A percentile compares a stretch with the other conserved stretches of the same genome.
phyloP scores from a whole-genome alignment of 495 filamentous ascomycete species.

The Echria macrotheca region DNA sequence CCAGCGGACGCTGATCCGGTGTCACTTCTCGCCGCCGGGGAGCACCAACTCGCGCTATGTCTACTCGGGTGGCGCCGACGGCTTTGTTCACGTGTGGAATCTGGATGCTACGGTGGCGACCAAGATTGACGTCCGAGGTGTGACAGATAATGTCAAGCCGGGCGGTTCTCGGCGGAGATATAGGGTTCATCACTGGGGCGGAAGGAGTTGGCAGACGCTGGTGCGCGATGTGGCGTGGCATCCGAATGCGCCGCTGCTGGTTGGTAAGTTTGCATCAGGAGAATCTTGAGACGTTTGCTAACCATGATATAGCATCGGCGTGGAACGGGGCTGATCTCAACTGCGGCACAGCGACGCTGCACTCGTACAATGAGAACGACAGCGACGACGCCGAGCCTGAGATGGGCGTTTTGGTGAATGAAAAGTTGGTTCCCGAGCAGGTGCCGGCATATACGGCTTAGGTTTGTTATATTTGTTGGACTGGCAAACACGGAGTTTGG shows the following conservation, averaged over 20 bases:
- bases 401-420: constrained; percentile 51
- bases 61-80: constrained; percentile 84
- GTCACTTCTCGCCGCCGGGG: constrained; percentile 87
- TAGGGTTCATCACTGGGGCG: constrained; percentile 27
- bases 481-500: no score
- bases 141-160: constrained; percentile 41
- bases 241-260: constrained; percentile 80
- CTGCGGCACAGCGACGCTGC: constrained; percentile 67
- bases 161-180: constrained; percentile 7
- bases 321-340: constrained; percentile 71
- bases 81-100: constrained; percentile 87
- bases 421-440: constrained; percentile 43
- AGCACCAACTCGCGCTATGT: constrained; percentile 91
- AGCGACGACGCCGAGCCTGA: constrained; percentile 61
- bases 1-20: constrained; percentile 83
- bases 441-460: no score
- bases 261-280: constrained; percentile 59
- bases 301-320: constrained; percentile 67
- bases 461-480: no score
- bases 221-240: constrained; percentile 96
- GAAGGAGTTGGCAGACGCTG: constrained; percentile 64
- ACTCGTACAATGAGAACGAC: constrained; percentile 65
- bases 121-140: constrained; percentile 67
- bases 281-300: no score
- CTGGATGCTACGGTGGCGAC: constrained; percentile 83